Evolutionary conservation across 495 filamentous ascomycete genomes (phyloP), one percentile per base, ranked within the genome.

Genomic region (Pyronema domesticum): DNA sequence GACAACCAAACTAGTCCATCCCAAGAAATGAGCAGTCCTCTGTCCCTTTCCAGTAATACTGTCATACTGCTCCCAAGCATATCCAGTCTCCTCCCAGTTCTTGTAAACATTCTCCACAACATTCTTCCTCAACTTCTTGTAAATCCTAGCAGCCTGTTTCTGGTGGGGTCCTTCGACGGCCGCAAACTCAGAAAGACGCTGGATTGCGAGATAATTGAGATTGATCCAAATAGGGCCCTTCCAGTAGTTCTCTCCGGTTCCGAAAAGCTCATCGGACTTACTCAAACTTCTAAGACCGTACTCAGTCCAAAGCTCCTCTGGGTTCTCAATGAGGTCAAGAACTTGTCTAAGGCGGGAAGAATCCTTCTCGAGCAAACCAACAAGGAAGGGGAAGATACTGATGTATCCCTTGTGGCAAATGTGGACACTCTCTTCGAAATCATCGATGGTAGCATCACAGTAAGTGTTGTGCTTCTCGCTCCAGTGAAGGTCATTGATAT

Each of bases 11-110:
- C 85, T 93, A 47, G 93, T 98, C 91, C 91, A 98, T 53, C 91
- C 91, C 13, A 89, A 93, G 67, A 98, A 98, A 72, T 96, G 91
- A 71, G 94, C 88, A 18, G 88, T 96, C 48, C 91, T 77, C 72
- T 96, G 93, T 35, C 91, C 91, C 53, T 77, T 75, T 46, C 91
- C 91, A 3, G 83, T 94, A 57, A 94, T 86, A 0, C 89, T 85
- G 67, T 95, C 88, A 69, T 95, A 98, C 69, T 98, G 91, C 67
- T 98, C 91, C 93, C 93, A 98, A 8, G 93, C 91, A 68, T 95
- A 98, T 14, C 89, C 88, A 0, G 91, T 98, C 57, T 82, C 75
- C 65, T 80, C 74, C 91, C 91, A 98, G 63, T 80, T 77, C 37
- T 78, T 72, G 72, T 82, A 95, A 49, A 98, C 85, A 30, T 87